Evolutionary conservation across 495 filamentous ascomycete genomes (phyloP).

Genomic region (Glutinoglossum americanum): DNA sequence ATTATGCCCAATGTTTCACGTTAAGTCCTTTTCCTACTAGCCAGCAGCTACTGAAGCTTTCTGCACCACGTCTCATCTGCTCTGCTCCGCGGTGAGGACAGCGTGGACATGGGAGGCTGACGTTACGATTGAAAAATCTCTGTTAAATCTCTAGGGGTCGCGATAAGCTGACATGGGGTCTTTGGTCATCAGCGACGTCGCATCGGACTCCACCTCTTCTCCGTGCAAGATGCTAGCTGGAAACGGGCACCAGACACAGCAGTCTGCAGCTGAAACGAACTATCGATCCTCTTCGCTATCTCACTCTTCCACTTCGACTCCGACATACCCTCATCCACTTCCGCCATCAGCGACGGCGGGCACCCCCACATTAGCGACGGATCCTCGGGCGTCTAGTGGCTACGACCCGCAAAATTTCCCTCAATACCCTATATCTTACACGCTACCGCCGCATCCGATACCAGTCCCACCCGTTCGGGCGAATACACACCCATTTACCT

Average conservation of each 20-base stretch:
- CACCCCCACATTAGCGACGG: neutral
- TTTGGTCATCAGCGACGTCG: constrained; percentile 19
- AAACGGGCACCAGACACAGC: constrained; percentile 18
- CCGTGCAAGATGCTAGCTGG: constrained; percentile 30
- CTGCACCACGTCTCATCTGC: neutral
- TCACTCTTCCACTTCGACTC: constrained; percentile 16
- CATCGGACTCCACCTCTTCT: constrained; percentile 21
- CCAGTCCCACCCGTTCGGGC: constrained; percentile 2
- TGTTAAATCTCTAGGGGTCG: neutral
- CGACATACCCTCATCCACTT: constrained; percentile 5
- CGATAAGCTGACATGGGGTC: constrained; percentile 3
- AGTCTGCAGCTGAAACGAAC: constrained; percentile 17
- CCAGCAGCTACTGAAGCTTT: neutral
- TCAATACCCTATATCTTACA: neutral
- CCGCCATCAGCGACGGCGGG: neutral
- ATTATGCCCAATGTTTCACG: neutral
- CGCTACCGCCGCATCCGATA: neutral
- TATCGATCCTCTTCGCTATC: constrained; percentile 16
- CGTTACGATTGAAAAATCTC: neutral
- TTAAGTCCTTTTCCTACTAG: neutral
- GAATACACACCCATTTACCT: neutral
- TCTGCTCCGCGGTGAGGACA: neutral
- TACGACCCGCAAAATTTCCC: neutral
- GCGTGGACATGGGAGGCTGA: neutral
- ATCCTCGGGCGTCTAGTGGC: neutral